Evolutionary conservation across 371 early-diverging fungal species (phyloP).

Genomic region (Syncephalastrum contaminatum): DNA sequence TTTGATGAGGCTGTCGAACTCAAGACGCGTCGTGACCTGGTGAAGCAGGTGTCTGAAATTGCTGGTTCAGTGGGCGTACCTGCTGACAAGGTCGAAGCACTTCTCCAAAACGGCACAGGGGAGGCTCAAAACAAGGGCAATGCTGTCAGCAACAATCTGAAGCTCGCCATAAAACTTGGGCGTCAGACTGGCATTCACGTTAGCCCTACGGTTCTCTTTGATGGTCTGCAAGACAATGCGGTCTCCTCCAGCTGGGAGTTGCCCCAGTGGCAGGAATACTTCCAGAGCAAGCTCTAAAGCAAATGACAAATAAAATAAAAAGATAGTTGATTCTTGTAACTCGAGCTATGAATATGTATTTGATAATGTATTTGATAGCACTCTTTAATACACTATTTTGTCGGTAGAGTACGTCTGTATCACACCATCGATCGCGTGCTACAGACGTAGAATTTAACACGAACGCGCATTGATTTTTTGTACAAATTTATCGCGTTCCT

Average conservation of each 20-base stretch:
- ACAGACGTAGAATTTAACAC: too few species aligned
- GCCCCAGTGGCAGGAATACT: conserved; percentile 66
- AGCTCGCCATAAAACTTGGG: conserved; percentile 62
- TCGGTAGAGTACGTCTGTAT: too few species aligned
- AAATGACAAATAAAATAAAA: not conserved
- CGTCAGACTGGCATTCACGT: conserved; percentile 80
- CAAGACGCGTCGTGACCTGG: conserved; percentile 50
- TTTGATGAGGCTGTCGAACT: conserved; percentile 70
- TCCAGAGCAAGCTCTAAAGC: conserved; percentile 38
- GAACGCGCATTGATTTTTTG: too few species aligned
- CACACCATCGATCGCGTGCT: too few species aligned
- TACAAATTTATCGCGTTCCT: too few species aligned
- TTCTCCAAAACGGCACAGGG: conserved; percentile 46
- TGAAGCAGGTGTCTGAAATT: conserved; percentile 47
- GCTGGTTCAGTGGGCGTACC: conserved; percentile 46
- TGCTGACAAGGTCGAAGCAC: conserved; percentile 37
- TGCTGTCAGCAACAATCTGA: conserved; percentile 65
- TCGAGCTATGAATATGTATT: too few species aligned
- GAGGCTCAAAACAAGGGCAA: conserved; percentile 57
- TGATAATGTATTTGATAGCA: too few species aligned
- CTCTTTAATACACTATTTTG: too few species aligned
- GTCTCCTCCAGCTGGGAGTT: conserved; percentile 74
- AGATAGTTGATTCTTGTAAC: too few species aligned
- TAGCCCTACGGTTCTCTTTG: conserved; percentile 72
- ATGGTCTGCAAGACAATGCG: conserved; percentile 68